phyloP scores from a whole-genome alignment of 1,139 yeast genomes.

The Debaryomyces fabryi region DNA sequence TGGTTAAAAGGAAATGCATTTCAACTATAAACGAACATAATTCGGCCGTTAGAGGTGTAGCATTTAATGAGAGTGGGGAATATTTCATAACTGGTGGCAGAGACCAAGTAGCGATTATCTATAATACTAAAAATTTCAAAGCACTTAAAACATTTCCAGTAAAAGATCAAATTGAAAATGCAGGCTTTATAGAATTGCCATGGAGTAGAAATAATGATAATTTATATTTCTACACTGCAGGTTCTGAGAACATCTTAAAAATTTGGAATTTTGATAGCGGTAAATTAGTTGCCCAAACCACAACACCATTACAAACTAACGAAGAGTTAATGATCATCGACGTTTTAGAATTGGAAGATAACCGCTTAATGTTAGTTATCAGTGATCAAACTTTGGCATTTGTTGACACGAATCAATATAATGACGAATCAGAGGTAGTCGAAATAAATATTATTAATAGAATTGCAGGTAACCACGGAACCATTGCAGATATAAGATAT shows the following conservation, averaged over 20 bases:
- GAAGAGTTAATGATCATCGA: constrained; percentile 75
- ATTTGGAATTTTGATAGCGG: constrained; percentile 56
- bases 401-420: constrained; percentile 38
- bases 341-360: constrained; percentile 39
- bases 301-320: constrained; percentile 53
- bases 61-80: constrained; percentile 56
- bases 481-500: constrained; percentile 83
- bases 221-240: constrained; percentile 70
- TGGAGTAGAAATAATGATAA: constrained; percentile 24
- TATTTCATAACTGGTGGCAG: constrained; percentile 82
- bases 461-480: constrained; percentile 94
- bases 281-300: constrained; percentile 47
- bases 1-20: constrained; percentile 73
- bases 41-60: constrained; percentile 85
- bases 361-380: constrained; percentile 47
- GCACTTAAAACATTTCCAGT: constrained; percentile 70
- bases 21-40: constrained; percentile 72
- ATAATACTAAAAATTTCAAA: constrained; percentile 56
- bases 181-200: constrained; percentile 56
- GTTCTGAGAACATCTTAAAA: constrained; percentile 68
- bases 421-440: constrained; percentile 24
- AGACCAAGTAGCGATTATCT: constrained; percentile 75
- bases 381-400: constrained; percentile 85
- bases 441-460: constrained; percentile 50
- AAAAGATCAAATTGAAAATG: constrained; percentile 76